Conservation (phyloP, 768 basidiomycete species). For the Xanthoconium stramineum region DNA sequence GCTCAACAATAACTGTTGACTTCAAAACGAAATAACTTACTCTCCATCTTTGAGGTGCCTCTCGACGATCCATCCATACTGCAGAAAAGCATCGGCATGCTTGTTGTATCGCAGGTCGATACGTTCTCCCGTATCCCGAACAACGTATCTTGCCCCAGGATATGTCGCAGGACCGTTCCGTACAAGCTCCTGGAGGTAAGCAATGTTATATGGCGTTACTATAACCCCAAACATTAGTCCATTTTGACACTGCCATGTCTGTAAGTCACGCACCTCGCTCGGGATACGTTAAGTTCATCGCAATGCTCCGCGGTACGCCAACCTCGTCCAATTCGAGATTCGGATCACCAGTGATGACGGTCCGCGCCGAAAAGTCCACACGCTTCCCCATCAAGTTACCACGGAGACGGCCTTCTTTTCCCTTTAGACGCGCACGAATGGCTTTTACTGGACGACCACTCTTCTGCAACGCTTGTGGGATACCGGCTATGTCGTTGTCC, state of each 20-base stretch:
- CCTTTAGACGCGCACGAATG: slow-evolving; percentile 96
- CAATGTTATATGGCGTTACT: slow-evolving; percentile 98
- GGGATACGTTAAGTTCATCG: slow-evolving; percentile 97
- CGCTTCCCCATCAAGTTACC: slow-evolving; percentile 99
- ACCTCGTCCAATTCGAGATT: slow-evolving; percentile 96
- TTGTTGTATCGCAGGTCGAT: slow-evolving; percentile 97
- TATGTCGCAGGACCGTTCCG: slow-evolving; percentile 92
- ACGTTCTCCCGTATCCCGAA: slow-evolving; percentile 95
- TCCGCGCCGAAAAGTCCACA: slow-evolving; percentile 98
- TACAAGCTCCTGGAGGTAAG: slow-evolving; percentile 90
- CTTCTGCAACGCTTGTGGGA: slow-evolving; percentile 96
- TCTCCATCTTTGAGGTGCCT: slow-evolving; percentile 97
- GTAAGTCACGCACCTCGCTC: slow-evolving; percentile 66
- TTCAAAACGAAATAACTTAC: slow-evolving; percentile 48
- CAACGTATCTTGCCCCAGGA: slow-evolving; percentile 95
- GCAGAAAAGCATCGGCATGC: slow-evolving; percentile 89
- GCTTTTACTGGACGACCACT: slow-evolving; percentile 97
- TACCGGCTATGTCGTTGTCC: slow-evolving; percentile 99
- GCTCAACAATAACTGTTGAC: neutral
- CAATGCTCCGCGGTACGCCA: slow-evolving; percentile 91
- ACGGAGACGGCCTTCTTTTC: slow-evolving; percentile 96
- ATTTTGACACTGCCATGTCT: neutral
- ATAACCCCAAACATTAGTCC: slow-evolving; percentile 10
- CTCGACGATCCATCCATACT: slow-evolving; percentile 99
- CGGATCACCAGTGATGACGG: slow-evolving; percentile 98